Base-by-base conservation (phyloP, 2,329 filamentous ascomycete genomes). In the Byssothecium circinans region DNA sequence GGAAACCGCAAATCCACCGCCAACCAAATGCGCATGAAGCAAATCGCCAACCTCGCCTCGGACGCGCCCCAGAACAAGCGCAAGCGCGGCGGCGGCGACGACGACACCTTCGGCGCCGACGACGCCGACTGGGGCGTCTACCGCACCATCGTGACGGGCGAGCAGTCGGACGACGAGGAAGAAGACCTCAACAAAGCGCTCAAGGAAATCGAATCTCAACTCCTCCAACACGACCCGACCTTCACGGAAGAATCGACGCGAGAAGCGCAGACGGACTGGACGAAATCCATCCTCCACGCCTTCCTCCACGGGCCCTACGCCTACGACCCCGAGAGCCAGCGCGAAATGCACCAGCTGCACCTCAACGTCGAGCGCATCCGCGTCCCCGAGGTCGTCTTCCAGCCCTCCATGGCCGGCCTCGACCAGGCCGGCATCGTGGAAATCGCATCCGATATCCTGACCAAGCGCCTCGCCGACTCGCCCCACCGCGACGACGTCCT, bases 51-150 rank as follows among this genome's bases (percentile, higher is more conserved):
- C 65, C 85, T 99, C 1, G 94, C 94, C 2, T 91, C 92, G 0
- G 94, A 99, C 70, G 85, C 83, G 5, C 91, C 92, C 0, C 74
- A 73, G 6, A 91, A 91, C 69, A 95, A 96, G 72, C 83, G 92
- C 47, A 80, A 90, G 12, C 85, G 91, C 15, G 91, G 90, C 6
- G 89, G 88, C 7, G 89, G 87, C 3, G 92, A 97, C 66, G 94
- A 99, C 62, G 94, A 99, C 67, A 91, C 89, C 50, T 99, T 99
- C 66, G 94, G 94, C 47, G 91, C 91, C 41, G 92, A 99, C 69
- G 94, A 99, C 65, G 91, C 95, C 47, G 94, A 99, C 70, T 99
- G 94, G 94, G 90, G 90, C 48, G 90, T 99, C 12, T 99, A 99
- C 72, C 86, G 94, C 43, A 89, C 89, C 33, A 95, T 97, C 47